Evolutionary conservation across 1,139 yeast species (phyloP).

Genomic region (Pichia inconspicua): DNA sequence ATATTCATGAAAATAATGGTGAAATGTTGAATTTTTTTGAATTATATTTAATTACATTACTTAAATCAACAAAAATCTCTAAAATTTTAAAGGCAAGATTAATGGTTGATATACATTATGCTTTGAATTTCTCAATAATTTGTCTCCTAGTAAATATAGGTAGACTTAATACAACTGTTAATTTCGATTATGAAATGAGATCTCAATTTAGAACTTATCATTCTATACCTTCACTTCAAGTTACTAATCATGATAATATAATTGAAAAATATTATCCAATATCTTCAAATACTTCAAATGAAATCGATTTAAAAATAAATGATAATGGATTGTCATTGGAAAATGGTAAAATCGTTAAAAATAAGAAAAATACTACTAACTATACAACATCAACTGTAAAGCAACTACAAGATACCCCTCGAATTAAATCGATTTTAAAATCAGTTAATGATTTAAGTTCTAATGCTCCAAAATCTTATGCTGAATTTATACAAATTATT

Average conservation of each 20-base stretch:
- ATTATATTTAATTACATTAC: conserved; percentile 71
- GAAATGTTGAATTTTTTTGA: conserved; percentile 70
- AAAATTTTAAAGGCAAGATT: conserved; percentile 74
- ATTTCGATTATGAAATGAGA: conserved; percentile 95
- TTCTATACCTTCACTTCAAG: conserved; percentile 84
- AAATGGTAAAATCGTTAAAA: neutral
- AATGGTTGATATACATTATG: conserved; percentile 42
- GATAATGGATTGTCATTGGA: conserved; percentile 2
- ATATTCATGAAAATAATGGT: conserved; percentile 27
- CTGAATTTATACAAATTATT: conserved; percentile 18
- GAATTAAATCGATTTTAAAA: conserved; percentile 81
- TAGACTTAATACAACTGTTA: conserved; percentile 88
- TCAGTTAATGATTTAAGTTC: conserved; percentile 40
- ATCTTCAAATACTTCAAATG: conserved; percentile 5
- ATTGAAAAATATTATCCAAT: conserved; percentile 20
- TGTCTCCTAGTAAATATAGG: conserved; percentile 88
- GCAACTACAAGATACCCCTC: conserved; percentile 90
- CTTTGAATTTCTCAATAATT: conserved; percentile 27
- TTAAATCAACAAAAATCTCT: conserved; percentile 78
- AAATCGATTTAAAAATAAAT: neutral
- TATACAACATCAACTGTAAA: conserved; percentile 29
- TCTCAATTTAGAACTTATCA: conserved; percentile 88
- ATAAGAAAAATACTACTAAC: neutral
- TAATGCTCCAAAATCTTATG: conserved; percentile 22
- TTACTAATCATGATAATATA: conserved; percentile 40